Percentiles rank a stretch among this genome's conserved stretches.
Evolutionary conservation across 2,329 filamentous ascomycete species (phyloP).

Genomic region (Delphinella strobiligena): DNA sequence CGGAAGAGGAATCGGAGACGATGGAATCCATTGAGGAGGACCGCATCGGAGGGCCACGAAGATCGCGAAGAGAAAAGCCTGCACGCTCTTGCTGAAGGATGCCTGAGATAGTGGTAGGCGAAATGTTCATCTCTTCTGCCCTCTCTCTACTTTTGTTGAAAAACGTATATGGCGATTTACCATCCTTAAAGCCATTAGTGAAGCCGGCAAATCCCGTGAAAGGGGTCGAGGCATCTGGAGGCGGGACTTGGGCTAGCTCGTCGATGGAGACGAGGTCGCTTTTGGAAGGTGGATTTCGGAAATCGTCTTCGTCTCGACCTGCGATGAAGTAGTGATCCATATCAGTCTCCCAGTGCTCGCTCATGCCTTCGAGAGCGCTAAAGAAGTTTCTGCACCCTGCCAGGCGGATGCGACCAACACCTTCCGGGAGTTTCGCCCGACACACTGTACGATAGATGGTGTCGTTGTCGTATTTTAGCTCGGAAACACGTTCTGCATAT

Average conservation of each 20-base stretch:
- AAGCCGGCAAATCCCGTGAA: too few relatives aligned
- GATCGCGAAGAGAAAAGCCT: not conserved
- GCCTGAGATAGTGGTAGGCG: not conserved
- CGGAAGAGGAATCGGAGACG: slow-evolving; percentile 6
- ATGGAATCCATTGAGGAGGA: not conserved
- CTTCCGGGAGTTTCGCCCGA: slow-evolving; percentile 27
- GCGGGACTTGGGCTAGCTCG: not conserved
- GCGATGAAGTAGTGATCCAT: slow-evolving; percentile 40
- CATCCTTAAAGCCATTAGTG: not conserved
- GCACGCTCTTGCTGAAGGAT: not conserved
- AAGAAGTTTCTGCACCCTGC: slow-evolving; percentile 50
- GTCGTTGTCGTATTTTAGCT: slow-evolving; percentile 43
- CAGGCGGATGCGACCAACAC: slow-evolving; percentile 36
- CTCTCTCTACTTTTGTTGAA: too few relatives aligned
- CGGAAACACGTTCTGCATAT: slow-evolving; percentile 36
- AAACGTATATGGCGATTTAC: not conserved
- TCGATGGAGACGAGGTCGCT: not conserved
- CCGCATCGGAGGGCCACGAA: not conserved
- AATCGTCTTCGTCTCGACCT: slow-evolving; percentile 14
- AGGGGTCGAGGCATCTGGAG: too few relatives aligned
- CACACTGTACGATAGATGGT: slow-evolving; percentile 45
- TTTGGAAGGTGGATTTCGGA: slow-evolving; percentile 1
- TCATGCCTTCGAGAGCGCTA: slow-evolving; percentile 45
- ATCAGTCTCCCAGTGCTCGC: slow-evolving; percentile 51
- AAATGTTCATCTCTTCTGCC: not conserved